Base-by-base conservation (phyloP, 306 rosid genomes). In the Pyrus pyrifolia region DNA sequence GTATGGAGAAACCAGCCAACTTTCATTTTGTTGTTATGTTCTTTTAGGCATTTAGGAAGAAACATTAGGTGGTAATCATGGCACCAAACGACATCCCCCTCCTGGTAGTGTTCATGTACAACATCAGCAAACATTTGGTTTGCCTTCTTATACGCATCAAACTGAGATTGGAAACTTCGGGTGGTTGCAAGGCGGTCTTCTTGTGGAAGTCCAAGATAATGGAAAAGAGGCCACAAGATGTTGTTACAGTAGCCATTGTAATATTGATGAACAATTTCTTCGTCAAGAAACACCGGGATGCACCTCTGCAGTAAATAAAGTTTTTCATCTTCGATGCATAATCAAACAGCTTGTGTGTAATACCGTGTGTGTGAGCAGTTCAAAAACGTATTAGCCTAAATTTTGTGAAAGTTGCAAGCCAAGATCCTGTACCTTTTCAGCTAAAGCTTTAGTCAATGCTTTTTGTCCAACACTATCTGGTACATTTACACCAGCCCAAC, bases 1-100 rank as follows among this genome's bases (percentile, higher is more conserved):
- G 97, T 95, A 76, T 95, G 97, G 79, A 95, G 97, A 88, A 95
- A 95, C 97, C 98, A 95, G 40, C 98, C 98, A 75, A 92, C 97
- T 89, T 95, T 95, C 96, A 92, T 95, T 68, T 83, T 71, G 75
- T 44, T 80, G 81, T 95, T 90, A 76, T 87, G 78, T 66, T 90
- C 92, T 85, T 95, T 95, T 21, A 95, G 88, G 81, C 91, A 95
- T 83, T 89, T 85, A 64, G 98, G 98, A 78, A 95, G 97, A 81
- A 89, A 95, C 98, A 95, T 95, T 64, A 95, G 86, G 86, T 95
- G 97, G 85, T 95, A 95, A 75, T 95, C 98, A 75, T 92, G 98
- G 81, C 97, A 92, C 97, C 98, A 95, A 71, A 95, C 92, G 23
- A 95, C 88, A 84, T 95, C 98, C 70, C 98, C 98, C 68, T 95